Percentiles rank a stretch among this genome's conserved stretches.
Conservation (phyloP, 805 yeast genomes). For the Sporopachydermia quercuum region DNA sequence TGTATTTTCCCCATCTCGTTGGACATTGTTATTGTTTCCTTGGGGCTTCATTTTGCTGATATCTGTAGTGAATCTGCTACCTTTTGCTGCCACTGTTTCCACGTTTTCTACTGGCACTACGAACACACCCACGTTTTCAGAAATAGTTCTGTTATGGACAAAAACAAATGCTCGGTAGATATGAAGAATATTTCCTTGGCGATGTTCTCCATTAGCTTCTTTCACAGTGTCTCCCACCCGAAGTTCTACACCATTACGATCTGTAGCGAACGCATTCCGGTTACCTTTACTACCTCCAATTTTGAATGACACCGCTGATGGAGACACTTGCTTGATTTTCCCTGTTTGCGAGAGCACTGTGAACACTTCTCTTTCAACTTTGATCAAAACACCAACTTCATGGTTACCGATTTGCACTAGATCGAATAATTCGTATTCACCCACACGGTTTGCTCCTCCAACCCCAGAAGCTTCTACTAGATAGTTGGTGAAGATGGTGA, state of each 20-base stretch:
- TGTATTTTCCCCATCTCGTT: constrained; percentile 22
- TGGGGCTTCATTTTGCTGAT: constrained; percentile 80
- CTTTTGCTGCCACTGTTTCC: constrained; percentile 74
- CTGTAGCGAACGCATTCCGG: constrained; percentile 74
- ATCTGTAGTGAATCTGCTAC: constrained; percentile 48
- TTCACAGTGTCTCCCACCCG: constrained; percentile 87
- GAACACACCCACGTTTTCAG: constrained; percentile 85
- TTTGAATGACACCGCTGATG: constrained; percentile 72
- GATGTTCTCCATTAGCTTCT: constrained; percentile 67
- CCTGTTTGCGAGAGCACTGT: constrained; percentile 76
- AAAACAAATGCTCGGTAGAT: constrained; percentile 71
- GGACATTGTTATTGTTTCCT: constrained; percentile 20
- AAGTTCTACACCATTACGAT: constrained; percentile 69
- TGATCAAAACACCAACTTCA: constrained; percentile 76
- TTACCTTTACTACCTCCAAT: constrained; percentile 34
- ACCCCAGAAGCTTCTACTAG: constrained; percentile 86
- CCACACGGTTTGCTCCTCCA: constrained; percentile 52
- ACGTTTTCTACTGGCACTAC: constrained; percentile 65
- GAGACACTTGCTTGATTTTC: constrained; percentile 50
- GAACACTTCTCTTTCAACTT: constrained; percentile 78
- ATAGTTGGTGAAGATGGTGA: constrained; percentile 86
- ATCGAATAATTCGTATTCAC: constrained; percentile 77
- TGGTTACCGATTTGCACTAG: constrained; percentile 78
- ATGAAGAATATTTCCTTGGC: constrained; percentile 81
- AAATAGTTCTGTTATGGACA: constrained; percentile 60